Conservation (phyloP, 257 asterid genomes). For the Anisodus acutangulus region DNA sequence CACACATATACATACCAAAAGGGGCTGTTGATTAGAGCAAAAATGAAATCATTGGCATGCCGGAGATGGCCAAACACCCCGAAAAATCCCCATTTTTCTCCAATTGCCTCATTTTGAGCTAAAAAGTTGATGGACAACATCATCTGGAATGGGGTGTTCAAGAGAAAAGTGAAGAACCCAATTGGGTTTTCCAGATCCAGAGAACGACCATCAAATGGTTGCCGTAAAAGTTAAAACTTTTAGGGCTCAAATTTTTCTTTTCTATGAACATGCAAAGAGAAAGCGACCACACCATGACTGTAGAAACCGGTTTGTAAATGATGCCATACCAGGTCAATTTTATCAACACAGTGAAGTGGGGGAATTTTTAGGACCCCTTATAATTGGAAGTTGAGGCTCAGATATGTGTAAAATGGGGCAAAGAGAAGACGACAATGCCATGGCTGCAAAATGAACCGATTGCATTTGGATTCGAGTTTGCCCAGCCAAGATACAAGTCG, state of each 20-base stretch:
- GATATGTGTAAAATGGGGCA: background rate
- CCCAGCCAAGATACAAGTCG: background rate
- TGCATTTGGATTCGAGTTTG: background rate
- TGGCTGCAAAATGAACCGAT: background rate
- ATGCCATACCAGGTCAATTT: background rate
- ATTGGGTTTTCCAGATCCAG: background rate
- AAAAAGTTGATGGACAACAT: background rate
- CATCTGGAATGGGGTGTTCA: background rate
- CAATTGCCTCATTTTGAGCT: background rate
- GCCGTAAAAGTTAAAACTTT: background rate
- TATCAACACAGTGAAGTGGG: background rate
- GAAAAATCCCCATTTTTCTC: background rate
- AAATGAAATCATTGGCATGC: background rate
- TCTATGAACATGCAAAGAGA: background rate
- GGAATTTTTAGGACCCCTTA: background rate
- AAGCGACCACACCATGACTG: background rate
- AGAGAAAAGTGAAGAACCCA: background rate
- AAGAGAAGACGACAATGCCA: background rate
- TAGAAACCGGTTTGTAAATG: background rate
- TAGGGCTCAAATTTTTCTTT: background rate
- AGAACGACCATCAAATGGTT: background rate
- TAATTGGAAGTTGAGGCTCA: constrained; percentile 6
- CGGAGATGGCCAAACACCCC: background rate
- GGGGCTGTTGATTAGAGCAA: background rate
- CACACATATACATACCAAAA: background rate